These are phyloP conservation scores for Starmerella floricola DNA, from an alignment of 805 yeast genomes.

Conservation along the genomic window DNA sequence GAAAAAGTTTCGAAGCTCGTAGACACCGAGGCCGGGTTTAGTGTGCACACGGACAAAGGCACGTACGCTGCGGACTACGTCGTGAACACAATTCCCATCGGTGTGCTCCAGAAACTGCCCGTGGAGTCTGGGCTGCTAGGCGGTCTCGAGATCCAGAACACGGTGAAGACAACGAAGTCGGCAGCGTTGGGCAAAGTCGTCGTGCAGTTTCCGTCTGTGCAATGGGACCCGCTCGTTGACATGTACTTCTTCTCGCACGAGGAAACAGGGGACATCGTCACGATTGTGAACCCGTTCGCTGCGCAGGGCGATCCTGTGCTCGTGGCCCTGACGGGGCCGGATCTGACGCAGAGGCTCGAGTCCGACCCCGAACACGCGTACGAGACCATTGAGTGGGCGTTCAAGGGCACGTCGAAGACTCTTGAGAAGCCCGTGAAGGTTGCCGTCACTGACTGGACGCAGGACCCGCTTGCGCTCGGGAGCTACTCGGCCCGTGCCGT, in stretches of 20 bases:
- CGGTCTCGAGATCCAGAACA: constrained; percentile 31
- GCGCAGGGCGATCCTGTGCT: constrained; percentile 34
- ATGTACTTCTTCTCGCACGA: constrained; percentile 13
- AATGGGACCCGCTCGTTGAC: constrained; percentile 46
- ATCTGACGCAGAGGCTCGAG: constrained; percentile 52
- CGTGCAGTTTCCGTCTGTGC: constrained; percentile 49
- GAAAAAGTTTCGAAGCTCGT: constrained; percentile 37
- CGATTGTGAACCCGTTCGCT: constrained; percentile 48
- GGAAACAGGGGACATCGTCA: constrained; percentile 47
- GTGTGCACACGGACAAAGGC: constrained; percentile 28
- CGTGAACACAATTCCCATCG: constrained; percentile 68
- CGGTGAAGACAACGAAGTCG: constrained; percentile 39
- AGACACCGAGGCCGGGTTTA: constrained; percentile 19
- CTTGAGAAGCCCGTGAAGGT: constrained; percentile 31
- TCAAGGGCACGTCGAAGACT: constrained; percentile 23
- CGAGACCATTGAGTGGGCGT: constrained; percentile 45
- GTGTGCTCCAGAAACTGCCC: constrained; percentile 37
- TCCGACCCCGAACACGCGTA: constrained; percentile 42
- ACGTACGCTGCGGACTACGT: constrained; percentile 40
- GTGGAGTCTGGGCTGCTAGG: constrained; percentile 22
- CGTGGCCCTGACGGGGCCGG: constrained; percentile 58
- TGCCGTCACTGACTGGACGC: constrained; percentile 53
- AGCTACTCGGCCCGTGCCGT: constrained; percentile 62
- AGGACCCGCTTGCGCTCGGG: constrained; percentile 56
- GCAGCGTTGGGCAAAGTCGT: constrained; percentile 66